Evolutionary conservation across 2,329 filamentous ascomycete genomes (phyloP), one percentile per base, ranked within the genome.

Genomic region (Aureobasidium musti): DNA sequence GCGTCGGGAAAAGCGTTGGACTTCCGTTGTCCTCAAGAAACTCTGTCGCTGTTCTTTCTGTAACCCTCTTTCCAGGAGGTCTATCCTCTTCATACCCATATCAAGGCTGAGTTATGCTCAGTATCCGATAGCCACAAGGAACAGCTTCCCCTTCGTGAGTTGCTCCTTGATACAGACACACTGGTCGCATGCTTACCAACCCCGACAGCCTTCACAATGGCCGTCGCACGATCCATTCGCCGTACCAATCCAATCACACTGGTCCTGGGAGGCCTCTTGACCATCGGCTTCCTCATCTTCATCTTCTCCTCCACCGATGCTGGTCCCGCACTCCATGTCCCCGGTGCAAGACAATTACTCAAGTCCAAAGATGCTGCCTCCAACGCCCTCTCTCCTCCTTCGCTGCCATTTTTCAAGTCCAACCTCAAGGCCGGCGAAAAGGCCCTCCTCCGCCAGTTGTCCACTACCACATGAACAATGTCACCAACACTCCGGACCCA

Each of bases 391-490:
- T 92, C 88, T 13, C 90, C 89, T 67, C 89, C 89, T 11, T 91
- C 89, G 26, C 87, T 90, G 67, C 88, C 89, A 39, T 91, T 91
- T 79, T 83, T 86, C 74, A 93, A 92, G 75, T 81, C 85, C 28
- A 78, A 77, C n/a, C 85, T 87, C 71, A 77, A 77, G 33, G 77
- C 80, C 79, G 67, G 85, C 82, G 77, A 80, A 80, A 52, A 84
- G 82, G 75, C 83, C 67, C 83, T 79, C 89, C 92, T 57, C 92
- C 94, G 64, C 93, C 94, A 10, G 93, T 99, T 54, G 87, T 91
- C 43, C 92, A 91, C 77, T 98, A 97, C 82, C 88, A 96, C 77
- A 89, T 99, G 79, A 98, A 98, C 83, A 93, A 94, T 79, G 86
- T 98, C 72, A 97, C 93, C 50, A 91, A 91, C 67, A 90, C 93